Evolutionary conservation across 2,329 filamentous ascomycete species (phyloP).

Genomic region (Didymella lethalis): DNA sequence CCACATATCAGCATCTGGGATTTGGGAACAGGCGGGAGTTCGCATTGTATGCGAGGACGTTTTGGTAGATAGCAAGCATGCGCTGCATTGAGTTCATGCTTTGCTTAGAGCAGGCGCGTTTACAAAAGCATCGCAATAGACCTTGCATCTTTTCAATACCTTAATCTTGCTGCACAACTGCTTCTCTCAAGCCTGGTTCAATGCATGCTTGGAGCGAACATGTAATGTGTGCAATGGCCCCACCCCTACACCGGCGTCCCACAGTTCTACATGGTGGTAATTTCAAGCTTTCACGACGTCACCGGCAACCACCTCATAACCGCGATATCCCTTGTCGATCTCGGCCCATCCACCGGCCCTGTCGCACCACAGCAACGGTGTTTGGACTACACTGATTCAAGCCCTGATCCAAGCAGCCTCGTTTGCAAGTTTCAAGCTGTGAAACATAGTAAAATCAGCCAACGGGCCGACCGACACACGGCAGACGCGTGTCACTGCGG

Average conservation of each 20-base stretch:
- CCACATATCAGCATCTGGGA: constrained; percentile 24
- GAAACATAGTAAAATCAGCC: constrained; percentile 2
- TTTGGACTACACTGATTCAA: neutral
- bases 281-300: constrained; percentile 17
- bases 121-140: constrained; percentile 20
- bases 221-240: neutral
- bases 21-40: constrained; percentile 20
- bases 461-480: constrained; percentile 12
- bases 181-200: neutral
- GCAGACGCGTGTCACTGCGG: constrained; percentile 21
- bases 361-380: constrained; percentile 1
- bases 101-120: constrained; percentile 10
- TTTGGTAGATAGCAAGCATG: constrained; percentile 21
- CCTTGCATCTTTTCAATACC: constrained; percentile 11
- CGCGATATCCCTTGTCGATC: constrained; percentile 4
- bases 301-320: constrained; percentile 1
- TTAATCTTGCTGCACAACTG: neutral
- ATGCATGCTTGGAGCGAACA: neutral
- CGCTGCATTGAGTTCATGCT: constrained; percentile 6
- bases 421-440: constrained; percentile 2
- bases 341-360: neutral
- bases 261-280: constrained; percentile 7
- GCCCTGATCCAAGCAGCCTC: constrained; percentile 12
- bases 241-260: constrained; percentile 3
- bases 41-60: constrained; percentile 16